Conservation (phyloP, 257 asterid species). For the Solanum etuberosum region DNA sequence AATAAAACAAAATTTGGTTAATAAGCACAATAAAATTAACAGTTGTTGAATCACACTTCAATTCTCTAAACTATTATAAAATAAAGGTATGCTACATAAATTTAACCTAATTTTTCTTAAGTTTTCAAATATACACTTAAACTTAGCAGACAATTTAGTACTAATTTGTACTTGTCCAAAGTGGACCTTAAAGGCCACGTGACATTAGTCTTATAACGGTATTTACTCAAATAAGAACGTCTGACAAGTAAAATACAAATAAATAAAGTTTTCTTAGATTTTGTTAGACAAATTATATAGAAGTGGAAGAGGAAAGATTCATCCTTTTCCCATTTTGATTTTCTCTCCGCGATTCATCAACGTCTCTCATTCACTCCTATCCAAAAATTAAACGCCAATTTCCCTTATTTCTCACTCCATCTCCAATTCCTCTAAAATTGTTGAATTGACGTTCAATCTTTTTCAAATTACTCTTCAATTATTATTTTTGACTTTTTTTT, state of each 20-base stretch:
- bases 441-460: neutral
- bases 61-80: neutral
- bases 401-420: neutral
- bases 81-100: neutral
- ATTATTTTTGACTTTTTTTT: neutral
- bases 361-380: neutral
- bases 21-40: neutral
- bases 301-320: no score
- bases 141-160: no score
- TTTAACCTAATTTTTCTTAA: no score
- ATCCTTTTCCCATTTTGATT: neutral
- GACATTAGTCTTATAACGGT: neutral
- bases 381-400: neutral
- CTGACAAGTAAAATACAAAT: neutral
- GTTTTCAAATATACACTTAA: no score
- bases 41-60: neutral
- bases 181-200: no score
- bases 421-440: neutral
- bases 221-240: neutral
- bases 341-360: neutral
- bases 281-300: no score
- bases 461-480: neutral
- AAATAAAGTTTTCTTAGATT: no score
- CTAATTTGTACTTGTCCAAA: no score
- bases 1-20: no score